Evolutionary conservation across 2,329 filamentous ascomycete species (phyloP), one percentile per base, ranked within the genome.

Genomic region (Diaporthe citriasiana): DNA sequence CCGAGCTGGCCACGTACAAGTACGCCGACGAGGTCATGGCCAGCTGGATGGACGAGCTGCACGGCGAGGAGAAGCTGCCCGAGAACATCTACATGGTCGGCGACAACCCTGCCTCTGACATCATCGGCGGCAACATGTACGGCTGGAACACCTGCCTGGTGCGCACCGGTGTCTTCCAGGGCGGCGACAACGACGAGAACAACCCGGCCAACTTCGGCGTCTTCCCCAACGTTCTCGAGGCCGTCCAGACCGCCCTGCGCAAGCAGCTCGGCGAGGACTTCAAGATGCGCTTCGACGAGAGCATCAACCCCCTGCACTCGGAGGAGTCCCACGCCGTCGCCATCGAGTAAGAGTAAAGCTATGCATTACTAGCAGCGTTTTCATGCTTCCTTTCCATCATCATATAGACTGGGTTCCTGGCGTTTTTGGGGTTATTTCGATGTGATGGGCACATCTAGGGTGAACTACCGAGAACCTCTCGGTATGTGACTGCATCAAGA

Each of bases 91-190:
- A 94, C 87, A 94, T 94, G 92, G 86, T 94, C 72, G 92, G 92
- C 77, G 92, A 94, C 83, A 94, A 94, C 85, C 92, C 92, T 9
- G 90, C 91, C 35, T 93, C 91, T 35, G 92, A 94, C 81, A 94
- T 94, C 79, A 87, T 93, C 76, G 93, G 93, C 76, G 93, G 93
- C 76, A 95, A 95, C 87, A 93, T 92, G 89, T 94, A 95, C 83
- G 92, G 92, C 75, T 95, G 93, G 93, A 95, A 95, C 84, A 94
- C 93, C 4, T 94, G 93, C 80, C 84, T 95, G 71, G 93, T 95
- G 73, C 90, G 93, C 80, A 95, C 93, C 0, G 93, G 93, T 84
- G 93, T 95, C 63, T 94, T 93, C 89, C 92, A 94, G 84, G 93
- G 93, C 76, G 92, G 90, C 25, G 92, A 91, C 74, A 95, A 95